Evolutionary conservation across 2,329 filamentous ascomycete species (phyloP).

Genomic region (Aspergillus ibericus): DNA sequence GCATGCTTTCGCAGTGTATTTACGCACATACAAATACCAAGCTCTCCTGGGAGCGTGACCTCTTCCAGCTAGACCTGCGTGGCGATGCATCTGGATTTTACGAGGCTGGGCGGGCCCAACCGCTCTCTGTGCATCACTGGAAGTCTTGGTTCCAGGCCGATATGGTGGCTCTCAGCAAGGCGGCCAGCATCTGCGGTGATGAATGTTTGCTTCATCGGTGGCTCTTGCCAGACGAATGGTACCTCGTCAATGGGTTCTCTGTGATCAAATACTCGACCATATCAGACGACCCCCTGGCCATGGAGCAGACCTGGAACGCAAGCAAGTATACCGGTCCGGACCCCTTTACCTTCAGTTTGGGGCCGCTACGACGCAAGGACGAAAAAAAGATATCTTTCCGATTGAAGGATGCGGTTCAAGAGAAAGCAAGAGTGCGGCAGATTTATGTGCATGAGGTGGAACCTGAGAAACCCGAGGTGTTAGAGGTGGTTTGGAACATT

Average conservation of each 20-base stretch:
- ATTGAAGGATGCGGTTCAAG: conserved; percentile 44
- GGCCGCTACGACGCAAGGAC: conserved; percentile 43
- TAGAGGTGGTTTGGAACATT: conserved; percentile 26
- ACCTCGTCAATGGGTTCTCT: conserved; percentile 56
- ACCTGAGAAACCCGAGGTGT: conserved; percentile 15
- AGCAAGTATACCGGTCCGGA: conserved; percentile 38
- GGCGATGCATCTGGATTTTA: conserved; percentile 58
- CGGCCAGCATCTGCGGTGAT: conserved; percentile 15
- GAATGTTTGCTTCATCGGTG: conserved; percentile 16
- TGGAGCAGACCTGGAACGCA: conserved; percentile 55
- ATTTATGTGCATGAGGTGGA: conserved; percentile 47
- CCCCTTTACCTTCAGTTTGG: conserved; percentile 52
- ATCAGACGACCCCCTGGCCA: conserved; percentile 37
- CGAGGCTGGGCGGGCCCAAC: conserved; percentile 51
- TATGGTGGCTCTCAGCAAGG: conserved; percentile 14
- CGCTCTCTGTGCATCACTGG: conserved; percentile 35
- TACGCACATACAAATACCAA: conserved; percentile 52
- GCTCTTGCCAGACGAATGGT: conserved; percentile 16
- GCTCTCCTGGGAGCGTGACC: conserved; percentile 51
- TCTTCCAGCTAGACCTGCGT: conserved; percentile 57
- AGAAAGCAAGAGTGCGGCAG: conserved; percentile 48
- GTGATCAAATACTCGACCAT: conserved; percentile 50
- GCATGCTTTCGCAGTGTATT: conserved; percentile 55
- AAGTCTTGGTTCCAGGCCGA: conserved; percentile 21
- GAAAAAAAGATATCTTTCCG: conserved; percentile 52